Evolutionary conservation across 2,329 filamentous ascomycete genomes (phyloP), one percentile per base, ranked within the genome.

Genomic region (Thermomyces lanuginosus): DNA sequence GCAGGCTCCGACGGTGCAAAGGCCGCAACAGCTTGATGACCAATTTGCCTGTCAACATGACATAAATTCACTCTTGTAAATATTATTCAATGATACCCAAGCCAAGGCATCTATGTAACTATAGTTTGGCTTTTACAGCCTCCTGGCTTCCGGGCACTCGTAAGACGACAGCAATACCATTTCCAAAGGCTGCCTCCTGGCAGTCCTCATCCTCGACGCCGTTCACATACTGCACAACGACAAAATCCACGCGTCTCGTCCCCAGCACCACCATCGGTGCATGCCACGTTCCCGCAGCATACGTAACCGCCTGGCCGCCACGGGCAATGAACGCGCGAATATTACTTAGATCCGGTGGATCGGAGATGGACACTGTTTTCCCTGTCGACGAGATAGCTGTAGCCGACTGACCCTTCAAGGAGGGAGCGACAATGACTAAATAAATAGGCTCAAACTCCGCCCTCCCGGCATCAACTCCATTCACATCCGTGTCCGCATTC

Each of bases 201-300:
- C 82, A 92, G 53, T 98, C 89, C 56, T 95, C 86, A 1, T 65
- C 56, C 0, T 57, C 68, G 8, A 89, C 75, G 2, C 79, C 83
- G 51, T 91, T 95, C 17, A 74, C 73, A 57, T 79, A 89, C 58
- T 95, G 86, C 38, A 79, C 69, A 2, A 95, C 86, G 4, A 92
- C 69, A 51, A 93, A 95, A 46, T 89, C 81, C 24, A 93, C 61
- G 11, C 72, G 63, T 28, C 60, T 55, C 22, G 56, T 50, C 1
- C 84, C 84, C 25, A 95, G 53, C 9, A 81, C 83, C 8, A 83
- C 78, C 86, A 98, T 95, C 1, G 89, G 89, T 34, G 86, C 83
- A 60, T 98, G 89, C 86, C 76, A 98, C 28, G 83, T 93, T 4
- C 82, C 89, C 1, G 79, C 73, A 1, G 69, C 82, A 50, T 95